Evolutionary conservation across 2,329 filamentous ascomycete species (phyloP), one percentile per base, ranked within the genome.

Genomic region (Monosporascus sp.): DNA sequence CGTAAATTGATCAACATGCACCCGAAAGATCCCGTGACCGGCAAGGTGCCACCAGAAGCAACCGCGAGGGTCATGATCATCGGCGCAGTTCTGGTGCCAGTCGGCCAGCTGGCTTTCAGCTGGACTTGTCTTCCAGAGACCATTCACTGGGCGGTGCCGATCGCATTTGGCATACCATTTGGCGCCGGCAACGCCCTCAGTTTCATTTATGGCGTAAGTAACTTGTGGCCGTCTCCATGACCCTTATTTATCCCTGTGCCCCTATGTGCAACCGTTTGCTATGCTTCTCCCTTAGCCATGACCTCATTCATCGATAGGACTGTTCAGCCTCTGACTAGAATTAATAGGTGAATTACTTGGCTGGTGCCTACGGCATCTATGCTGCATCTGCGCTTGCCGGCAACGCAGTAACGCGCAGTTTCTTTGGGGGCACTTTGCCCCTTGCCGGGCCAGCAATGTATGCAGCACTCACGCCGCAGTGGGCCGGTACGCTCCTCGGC

Each of bases 81-180:
- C 26, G 89, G 88, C 3, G 83, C 89, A 0, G 67, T 95, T 1
- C 74, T 90, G 1, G 84, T 88, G 0, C 88, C 91, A 0, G 69
- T 89, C 3, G 92, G 91, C 17, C 87, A 96, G 69, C 80, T 97
- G 24, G 87, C 86, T 68, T 97, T 97, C 65, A 84, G 89, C 0
- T 96, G 91, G 91, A 96, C 91, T 0, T 91, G 86, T 56, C 82
- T 91, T 0, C 91, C 91, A 0, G 73, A 72, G 0, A 80, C 82
- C 5, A 89, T 95, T 35, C 91, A 90, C 67, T 95, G 89, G 87
- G 84, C 91, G n/a, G 77, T 84, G 20, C 87, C 89, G 1, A 86
- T 95, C 48, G 74, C 89, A 0, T 89, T 89, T 1, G 89, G 90
- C 1, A 80, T 95, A 6, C 87, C 87, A 0, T 95, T 94, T 61